Conservation (phyloP, 805 yeast species). For the Helenozyma baotianmanensis region DNA sequence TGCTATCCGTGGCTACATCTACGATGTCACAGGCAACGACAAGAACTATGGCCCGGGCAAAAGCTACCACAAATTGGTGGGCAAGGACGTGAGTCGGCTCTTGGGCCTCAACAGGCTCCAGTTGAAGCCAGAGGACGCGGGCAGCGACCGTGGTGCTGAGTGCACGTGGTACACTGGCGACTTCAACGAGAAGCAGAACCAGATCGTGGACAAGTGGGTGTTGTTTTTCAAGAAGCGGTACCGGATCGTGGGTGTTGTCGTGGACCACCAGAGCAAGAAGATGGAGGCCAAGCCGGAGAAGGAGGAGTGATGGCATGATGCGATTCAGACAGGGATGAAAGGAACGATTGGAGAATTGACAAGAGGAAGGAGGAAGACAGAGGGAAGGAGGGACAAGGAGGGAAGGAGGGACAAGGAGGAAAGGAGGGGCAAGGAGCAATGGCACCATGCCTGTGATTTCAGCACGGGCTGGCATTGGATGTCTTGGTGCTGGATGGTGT, state of each 20-base stretch:
- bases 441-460: too few species aligned
- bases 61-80: conserved; percentile 68
- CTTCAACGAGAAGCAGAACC: conserved; percentile 55
- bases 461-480: too few species aligned
- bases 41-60: conserved; percentile 75
- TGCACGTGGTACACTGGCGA: conserved; percentile 46
- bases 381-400: too few species aligned
- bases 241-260: conserved; percentile 33
- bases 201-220: conserved; percentile 71
- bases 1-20: conserved; percentile 70
- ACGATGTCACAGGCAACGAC: conserved; percentile 67
- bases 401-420: too few species aligned
- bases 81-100: conserved; percentile 73
- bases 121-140: conserved; percentile 23
- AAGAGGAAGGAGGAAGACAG: too few species aligned
- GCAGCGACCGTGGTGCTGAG: conserved; percentile 19
- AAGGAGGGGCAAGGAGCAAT: too few species aligned
- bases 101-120: conserved; percentile 56
- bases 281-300: too few species aligned
- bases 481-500: too few species aligned
- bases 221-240: conserved; percentile 51
- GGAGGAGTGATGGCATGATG: too few species aligned
- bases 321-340: too few species aligned
- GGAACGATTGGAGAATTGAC: too few species aligned
- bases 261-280: conserved; percentile 20